Percentiles rank a stretch among this genome's conserved stretches.
phyloP scores from a whole-genome alignment of 2,329 filamentous ascomycete genomes.

The Helotiales sp. region DNA sequence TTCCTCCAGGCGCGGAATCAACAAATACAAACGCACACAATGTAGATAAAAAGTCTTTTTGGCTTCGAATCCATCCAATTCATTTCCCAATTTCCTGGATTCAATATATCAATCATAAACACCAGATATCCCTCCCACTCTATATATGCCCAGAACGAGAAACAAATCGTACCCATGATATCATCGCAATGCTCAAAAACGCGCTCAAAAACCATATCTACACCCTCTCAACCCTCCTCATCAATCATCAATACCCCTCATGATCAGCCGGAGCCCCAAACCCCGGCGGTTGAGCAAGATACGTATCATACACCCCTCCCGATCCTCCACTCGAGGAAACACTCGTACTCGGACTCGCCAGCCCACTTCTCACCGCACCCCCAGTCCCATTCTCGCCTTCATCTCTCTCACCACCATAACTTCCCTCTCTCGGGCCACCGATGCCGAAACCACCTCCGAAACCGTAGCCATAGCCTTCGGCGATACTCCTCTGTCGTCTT shows the following conservation, averaged over 20 bases:
- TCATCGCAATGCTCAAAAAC: constrained; percentile 1
- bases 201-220: background rate
- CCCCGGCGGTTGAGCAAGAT: background rate
- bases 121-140: too few species aligned
- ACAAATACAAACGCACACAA: too few species aligned
- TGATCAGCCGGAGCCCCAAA: background rate
- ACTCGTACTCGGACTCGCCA: constrained; percentile 36
- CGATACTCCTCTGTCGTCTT: constrained; percentile 23
- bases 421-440: constrained; percentile 26
- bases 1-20: too few species aligned
- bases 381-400: constrained; percentile 21
- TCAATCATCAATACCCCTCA: background rate
- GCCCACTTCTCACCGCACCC: constrained; percentile 28
- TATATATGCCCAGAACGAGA: too few species aligned
- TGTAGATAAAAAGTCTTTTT: too few species aligned
- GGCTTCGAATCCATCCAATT: too few species aligned
- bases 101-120: too few species aligned
- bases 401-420: constrained; percentile 24
- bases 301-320: constrained; percentile 6
- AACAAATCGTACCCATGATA: background rate
- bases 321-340: constrained; percentile 30
- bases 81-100: too few species aligned
- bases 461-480: constrained; percentile 25
- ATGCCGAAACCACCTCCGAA: constrained; percentile 27
- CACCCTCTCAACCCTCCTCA: too few species aligned